Evolutionary conservation across 106 monocot species (phyloP).

Genomic region (Allium sativum): DNA sequence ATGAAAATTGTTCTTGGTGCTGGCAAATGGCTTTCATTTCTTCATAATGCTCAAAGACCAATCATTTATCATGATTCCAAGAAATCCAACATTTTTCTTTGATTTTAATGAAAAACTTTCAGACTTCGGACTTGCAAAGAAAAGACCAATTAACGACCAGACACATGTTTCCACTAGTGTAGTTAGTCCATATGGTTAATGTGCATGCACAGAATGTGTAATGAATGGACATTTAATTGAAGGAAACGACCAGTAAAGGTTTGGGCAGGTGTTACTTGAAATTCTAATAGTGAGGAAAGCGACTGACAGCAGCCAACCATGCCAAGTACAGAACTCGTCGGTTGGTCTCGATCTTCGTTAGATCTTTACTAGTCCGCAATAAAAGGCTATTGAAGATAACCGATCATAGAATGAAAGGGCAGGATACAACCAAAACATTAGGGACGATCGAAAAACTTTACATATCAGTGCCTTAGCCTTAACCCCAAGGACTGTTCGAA

Average conservation of each 20-base stretch:
- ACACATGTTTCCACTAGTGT: conserved; percentile 65
- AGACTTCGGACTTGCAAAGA: conserved; percentile 66
- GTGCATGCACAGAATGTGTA: conserved; percentile 59
- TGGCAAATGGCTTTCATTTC: conserved; percentile 57
- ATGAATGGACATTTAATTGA: conserved; percentile 56
- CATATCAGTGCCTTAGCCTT: conserved; percentile 56
- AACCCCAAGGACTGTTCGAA: conserved; percentile 51
- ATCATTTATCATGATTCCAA: conserved; percentile 71
- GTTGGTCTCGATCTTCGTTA: conserved; percentile 71
- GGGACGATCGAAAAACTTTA: conserved; percentile 39
- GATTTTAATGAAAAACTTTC: conserved; percentile 62
- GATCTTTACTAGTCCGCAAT: conserved; percentile 41
- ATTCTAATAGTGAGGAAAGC: conserved; percentile 49
- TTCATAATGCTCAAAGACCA: conserved; percentile 50
- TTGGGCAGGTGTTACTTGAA: conserved; percentile 66
- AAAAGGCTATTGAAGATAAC: conserved; percentile 44
- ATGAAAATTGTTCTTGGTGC: conserved; percentile 64
- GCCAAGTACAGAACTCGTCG: conserved; percentile 51
- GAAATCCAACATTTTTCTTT: conserved; percentile 60
- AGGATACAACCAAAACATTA: conserved; percentile 14
- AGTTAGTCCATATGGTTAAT: conserved; percentile 65
- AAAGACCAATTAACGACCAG: conserved; percentile 50
- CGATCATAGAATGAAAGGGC: conserved; percentile 45
- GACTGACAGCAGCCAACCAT: conserved; percentile 47
- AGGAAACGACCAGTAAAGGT: conserved; percentile 62